These are phyloP conservation scores for Dothistroma pini DNA, from an alignment of 2,329 filamentous ascomycete genomes.

Conservation along the genomic window DNA sequence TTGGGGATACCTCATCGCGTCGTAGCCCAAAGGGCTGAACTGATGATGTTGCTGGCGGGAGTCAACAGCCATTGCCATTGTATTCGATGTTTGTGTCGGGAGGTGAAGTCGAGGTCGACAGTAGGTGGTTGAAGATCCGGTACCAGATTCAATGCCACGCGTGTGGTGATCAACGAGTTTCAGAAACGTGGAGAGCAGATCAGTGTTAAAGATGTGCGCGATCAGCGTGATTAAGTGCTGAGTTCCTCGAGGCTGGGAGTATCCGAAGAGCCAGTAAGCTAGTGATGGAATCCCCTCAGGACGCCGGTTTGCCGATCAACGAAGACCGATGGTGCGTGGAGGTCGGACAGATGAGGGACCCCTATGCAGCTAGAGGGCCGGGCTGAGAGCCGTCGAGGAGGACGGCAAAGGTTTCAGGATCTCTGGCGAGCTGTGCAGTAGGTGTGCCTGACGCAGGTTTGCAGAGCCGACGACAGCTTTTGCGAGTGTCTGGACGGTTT, in stretches of 20 bases:
- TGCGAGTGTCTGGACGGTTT: constrained; percentile 6
- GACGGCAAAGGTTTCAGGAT: constrained; percentile 23
- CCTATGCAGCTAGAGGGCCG: constrained; percentile 26
- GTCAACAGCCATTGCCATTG: constrained; percentile 95
- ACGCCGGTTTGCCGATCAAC: constrained; percentile 21
- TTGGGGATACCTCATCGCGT: constrained; percentile 66
- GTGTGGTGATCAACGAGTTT: constrained; percentile 29
- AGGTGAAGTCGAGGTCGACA: constrained; percentile 18
- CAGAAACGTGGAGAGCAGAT: constrained; percentile 49
- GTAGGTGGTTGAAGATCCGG: constrained; percentile 11
- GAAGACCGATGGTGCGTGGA: constrained; percentile 17
- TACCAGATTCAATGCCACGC: constrained; percentile 14
- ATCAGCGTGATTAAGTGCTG: constrained; percentile 46
- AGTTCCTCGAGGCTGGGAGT: constrained; percentile 28
- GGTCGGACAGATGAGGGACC: constrained; percentile 21
- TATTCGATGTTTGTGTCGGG: constrained; percentile 21
- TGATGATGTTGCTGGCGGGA: constrained; percentile 68
- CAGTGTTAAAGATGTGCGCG: constrained; percentile 44
- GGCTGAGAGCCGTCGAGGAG: constrained; percentile 17
- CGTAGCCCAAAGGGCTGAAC: constrained; percentile 77
- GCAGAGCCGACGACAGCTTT: constrained; percentile 1
- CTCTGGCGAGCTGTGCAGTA: not conserved
- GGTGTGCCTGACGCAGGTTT: not conserved
- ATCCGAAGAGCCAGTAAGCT: constrained; percentile 20
- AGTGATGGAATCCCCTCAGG: constrained; percentile 6